Evolutionary conservation across 345 rosid genomes (phyloP), one percentile per base, ranked within the genome.

Genomic region (Acer saccharum): DNA sequence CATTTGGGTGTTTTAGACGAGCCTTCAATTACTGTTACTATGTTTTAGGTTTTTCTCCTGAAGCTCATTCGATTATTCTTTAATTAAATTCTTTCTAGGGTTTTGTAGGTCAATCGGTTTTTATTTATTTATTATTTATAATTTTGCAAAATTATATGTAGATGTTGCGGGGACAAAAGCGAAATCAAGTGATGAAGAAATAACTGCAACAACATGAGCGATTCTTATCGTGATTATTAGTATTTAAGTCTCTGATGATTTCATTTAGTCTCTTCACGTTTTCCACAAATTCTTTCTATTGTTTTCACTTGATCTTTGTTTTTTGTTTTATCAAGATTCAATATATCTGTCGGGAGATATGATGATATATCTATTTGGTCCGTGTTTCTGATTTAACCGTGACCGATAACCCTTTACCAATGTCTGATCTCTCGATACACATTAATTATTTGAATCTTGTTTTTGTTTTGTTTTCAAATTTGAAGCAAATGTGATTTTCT

Each of bases 141-240:
- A 23, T 23, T 23, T 23, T 23, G 25, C 25, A 23, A 29, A 29
- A 29, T 29, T 29, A 29, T 32, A 4, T 35, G 39, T 35, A 35
- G 39, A 35, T 35, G 39, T 4, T 35, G 0, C 39, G 39, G 7
- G 39, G 46, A 52, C 18, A 18, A 58, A 46, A 75, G 67, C 10
- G 71, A 39, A 5, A 70, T 75, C 81, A 71, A 4, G 41, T 77
- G 83, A 83, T 80, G 86, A 80, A 71, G 71, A 74, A 8, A 61
- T 65, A 83, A 80, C 83, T 83, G 83, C 83, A 83, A 83, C 86
- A 80, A 83, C 65, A 80, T 80, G 83, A 83, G 74, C 72, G 85
- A 79, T 83, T 79, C 39, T 25, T 44, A 55, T 73, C 77, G 76
- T 83, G 86, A 83, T 83, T 83, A 73, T 77, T 41, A 4, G 83